Evolutionary conservation across 805 yeast genomes (phyloP), one percentile per base, ranked within the genome.

Genomic region (Lipomyces japonicus): DNA sequence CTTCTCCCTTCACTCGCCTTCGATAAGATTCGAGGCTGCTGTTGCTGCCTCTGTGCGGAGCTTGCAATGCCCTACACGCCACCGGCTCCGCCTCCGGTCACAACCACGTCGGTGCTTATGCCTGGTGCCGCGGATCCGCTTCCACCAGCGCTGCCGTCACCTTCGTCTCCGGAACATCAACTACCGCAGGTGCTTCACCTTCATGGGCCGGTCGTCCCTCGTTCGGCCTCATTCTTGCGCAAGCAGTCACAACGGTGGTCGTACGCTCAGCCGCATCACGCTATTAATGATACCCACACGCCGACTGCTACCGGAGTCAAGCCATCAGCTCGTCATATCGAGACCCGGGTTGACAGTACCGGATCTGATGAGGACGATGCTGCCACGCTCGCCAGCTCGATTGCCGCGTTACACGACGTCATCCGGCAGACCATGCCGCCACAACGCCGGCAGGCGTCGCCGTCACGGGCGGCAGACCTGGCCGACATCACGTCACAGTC

Each of bases 1-100:
- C n/a, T n/a, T n/a, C 19, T 39, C 34, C 5, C 31, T 39, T 10
- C 39, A 14, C 19, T 18, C 36, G 38, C 19, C 34, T 28, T n/a
- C 44, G n/a, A n/a, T n/a, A n/a, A n/a, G n/a, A n/a, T n/a, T n/a
- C n/a, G n/a, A n/a, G n/a, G n/a, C n/a, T n/a, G n/a, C n/a, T n/a
- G n/a, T n/a, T n/a, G n/a, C n/a, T n/a, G n/a, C n/a, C n/a, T n/a
- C n/a, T n/a, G n/a, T n/a, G n/a, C n/a, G n/a, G n/a, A n/a, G n/a
- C n/a, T n/a, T 9, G 16, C 23, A n/a, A 53, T 53, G 58, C 58
- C 58, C 16, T 53, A 53, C 50, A 53, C 58, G 14, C 58, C 58
- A 42, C 58, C 58, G 41, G 50, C 55, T 24, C 22, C 52, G 26
- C 34, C 51, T 28, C 42, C 57, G 35, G 48, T 42, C 37, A 39